Base-by-base conservation (phyloP, 2,329 filamentous ascomycete genomes). In the Graphiopsis chlorocephala region DNA sequence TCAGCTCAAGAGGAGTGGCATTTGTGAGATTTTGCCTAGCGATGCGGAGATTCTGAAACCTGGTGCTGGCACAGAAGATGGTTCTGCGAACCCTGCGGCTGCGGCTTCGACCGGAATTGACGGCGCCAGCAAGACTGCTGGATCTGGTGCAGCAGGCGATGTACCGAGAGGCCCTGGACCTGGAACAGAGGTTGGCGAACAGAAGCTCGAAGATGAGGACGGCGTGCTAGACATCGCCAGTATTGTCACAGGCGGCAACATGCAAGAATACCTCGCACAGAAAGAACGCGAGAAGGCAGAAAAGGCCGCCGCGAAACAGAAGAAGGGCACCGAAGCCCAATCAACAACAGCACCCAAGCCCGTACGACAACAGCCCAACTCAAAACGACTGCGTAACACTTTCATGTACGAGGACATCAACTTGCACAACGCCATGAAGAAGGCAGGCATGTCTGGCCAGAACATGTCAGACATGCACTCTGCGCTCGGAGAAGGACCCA, bases 171-270 rank as follows among this genome's bases (percentile, higher is more conserved):
- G 83, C 2, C 84, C 85, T 14, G 86, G 85, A 3, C 77, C 78
- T 4, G 82, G 82, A 20, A 86, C 84, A 1, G 82, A 86, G 65
- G 82, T 83, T 3, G 84, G 83, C 15, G 84, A 85, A 59, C 77
- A 78, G 59, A 79, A 77, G 52, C 78, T 81, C 4, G 79, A 85
- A 7, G 25, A 53, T 17, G 84, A 86, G 1, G 91, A 94, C 65
- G 91, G 91, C 26, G 90, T 93, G 10, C 81, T 95, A 3, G 90
- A 95, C 70, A 90, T 95, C 55, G 92, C 91, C n/a, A 90, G 85
- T 69, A 93, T 95, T 68, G 91, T 95, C 38, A 90, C 90, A 1
- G 90, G 88, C 70, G 91, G 91, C 33, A 76, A 77, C 66, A 92
- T 92, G 70, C 87, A 88, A 70, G 91, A 95, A 72, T 94, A 93